Evolutionary conservation across 139 green algal species (phyloP).

Genomic region (Haematococcus sp.): DNA sequence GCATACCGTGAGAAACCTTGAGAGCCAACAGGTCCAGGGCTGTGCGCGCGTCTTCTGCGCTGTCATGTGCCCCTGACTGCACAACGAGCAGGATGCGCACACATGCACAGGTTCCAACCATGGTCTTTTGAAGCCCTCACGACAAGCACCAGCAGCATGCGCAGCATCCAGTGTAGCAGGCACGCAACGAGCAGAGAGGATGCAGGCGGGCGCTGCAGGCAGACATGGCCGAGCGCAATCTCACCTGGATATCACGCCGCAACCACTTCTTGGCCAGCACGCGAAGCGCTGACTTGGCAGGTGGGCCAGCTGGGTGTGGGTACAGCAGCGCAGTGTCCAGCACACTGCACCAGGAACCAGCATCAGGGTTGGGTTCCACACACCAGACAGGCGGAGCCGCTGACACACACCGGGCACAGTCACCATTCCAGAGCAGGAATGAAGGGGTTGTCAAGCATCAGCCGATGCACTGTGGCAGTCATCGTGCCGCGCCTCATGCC

Average conservation of each 20-base stretch:
- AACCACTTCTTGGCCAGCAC: conserved; percentile 61
- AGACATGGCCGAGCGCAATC: too few species aligned
- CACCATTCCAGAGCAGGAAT: too few species aligned
- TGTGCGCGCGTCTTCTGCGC: conserved; percentile 69
- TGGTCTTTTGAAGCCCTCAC: background rate
- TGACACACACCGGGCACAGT: too few species aligned
- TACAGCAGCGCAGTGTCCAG: conserved; percentile 84
- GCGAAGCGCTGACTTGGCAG: conserved; percentile 67
- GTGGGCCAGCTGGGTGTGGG: conserved; percentile 73
- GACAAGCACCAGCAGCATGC: too few species aligned
- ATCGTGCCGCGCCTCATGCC: too few species aligned
- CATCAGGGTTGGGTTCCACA: too few species aligned
- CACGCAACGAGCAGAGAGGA: too few species aligned
- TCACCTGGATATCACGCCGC: conserved; percentile 69
- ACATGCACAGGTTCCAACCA: background rate
- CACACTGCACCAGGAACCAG: conserved; percentile 26
- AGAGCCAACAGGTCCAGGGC: conserved; percentile 85
- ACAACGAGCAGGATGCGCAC: too few species aligned
- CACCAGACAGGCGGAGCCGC: too few species aligned
- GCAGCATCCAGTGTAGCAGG: too few species aligned
- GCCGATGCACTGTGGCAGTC: too few species aligned
- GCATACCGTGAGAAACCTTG: conserved; percentile 79
- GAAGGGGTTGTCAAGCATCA: too few species aligned
- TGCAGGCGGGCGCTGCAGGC: background rate
- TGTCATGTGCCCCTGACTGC: conserved; percentile 63